A percentile compares a stretch with the other conserved stretches of the same genome.
Evolutionary conservation across 1,284 basidiomycete species (phyloP).

Genomic region (Fomitopsis betulina): DNA sequence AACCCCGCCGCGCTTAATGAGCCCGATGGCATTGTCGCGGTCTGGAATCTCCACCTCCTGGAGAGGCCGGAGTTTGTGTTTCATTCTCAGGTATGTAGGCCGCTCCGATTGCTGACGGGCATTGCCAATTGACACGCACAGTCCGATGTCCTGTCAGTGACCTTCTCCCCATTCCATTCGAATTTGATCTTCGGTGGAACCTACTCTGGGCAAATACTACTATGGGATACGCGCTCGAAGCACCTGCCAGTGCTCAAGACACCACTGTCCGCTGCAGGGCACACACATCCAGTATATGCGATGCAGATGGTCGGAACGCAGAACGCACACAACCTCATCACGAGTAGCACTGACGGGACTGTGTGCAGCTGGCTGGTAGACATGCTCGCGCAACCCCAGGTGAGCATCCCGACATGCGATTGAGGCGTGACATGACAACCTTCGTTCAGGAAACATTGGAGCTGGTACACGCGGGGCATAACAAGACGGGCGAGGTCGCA

Average conservation of each 20-base stretch:
- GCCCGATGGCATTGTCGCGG: slow-evolving; percentile 93
- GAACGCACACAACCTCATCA: slow-evolving; percentile 96
- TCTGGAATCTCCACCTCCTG: slow-evolving; percentile 95
- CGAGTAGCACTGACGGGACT: slow-evolving; percentile 92
- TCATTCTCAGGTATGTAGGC: slow-evolving; percentile 77
- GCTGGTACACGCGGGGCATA: slow-evolving; percentile 80
- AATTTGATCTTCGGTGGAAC: slow-evolving; percentile 97
- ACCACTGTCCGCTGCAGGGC: slow-evolving; percentile 89
- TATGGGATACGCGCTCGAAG: slow-evolving; percentile 99
- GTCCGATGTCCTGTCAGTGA: slow-evolving; percentile 96
- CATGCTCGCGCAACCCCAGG: slow-evolving; percentile 96
- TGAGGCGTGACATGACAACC: slow-evolving; percentile 5
- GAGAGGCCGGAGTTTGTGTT: slow-evolving; percentile 98
- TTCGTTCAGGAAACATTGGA: slow-evolving; percentile 79
- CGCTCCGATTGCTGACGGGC: neutral
- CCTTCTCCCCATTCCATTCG: slow-evolving; percentile 97
- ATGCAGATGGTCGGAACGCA: slow-evolving; percentile 98
- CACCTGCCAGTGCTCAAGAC: slow-evolving; percentile 96
- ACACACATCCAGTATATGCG: slow-evolving; percentile 97
- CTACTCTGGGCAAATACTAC: slow-evolving; percentile 95
- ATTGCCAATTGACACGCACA: slow-evolving; percentile 28
- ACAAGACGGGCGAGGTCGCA: slow-evolving; percentile 94
- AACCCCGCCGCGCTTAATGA: slow-evolving; percentile 88
- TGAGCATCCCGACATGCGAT: slow-evolving; percentile 25
- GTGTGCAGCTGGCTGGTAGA: slow-evolving; percentile 98